Percentiles rank a stretch among this genome's conserved stretches.
Evolutionary conservation across 225 moss, liverwort and hornwort genomes (phyloP).

Genomic region (Anthoceros angustus): DNA sequence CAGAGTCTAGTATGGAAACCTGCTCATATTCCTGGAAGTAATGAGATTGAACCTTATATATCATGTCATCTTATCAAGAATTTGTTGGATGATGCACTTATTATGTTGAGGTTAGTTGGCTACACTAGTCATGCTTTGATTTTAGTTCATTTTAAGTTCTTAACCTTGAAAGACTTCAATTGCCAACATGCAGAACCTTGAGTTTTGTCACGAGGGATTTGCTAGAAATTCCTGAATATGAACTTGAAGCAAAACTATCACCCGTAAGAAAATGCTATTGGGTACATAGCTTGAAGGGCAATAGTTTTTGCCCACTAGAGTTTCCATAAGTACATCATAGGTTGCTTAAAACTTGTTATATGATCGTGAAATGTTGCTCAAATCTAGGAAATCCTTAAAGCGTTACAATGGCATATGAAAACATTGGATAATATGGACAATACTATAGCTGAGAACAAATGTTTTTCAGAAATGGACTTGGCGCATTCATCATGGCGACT

Average conservation of each 20-base stretch:
- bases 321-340: background rate
- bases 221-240: background rate
- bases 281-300: background rate
- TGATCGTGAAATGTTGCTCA: background rate
- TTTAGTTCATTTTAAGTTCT: background rate
- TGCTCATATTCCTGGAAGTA: background rate
- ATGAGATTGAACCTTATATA: background rate
- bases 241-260: background rate
- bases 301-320: too few relatives aligned
- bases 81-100: background rate
- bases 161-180: background rate
- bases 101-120: background rate
- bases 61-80: background rate
- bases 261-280: background rate
- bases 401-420: slow-evolving; percentile 1
- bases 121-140: background rate
- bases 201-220: background rate
- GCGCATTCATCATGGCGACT: background rate
- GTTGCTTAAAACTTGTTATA: background rate
- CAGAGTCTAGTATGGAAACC: background rate
- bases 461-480: slow-evolving; percentile 1
- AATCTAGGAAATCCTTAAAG: background rate
- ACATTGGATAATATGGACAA: background rate
- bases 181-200: background rate
- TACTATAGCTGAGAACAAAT: background rate